Base-by-base conservation (phyloP, 495 filamentous ascomycete genomes). In the Coniosporium apollinis region DNA sequence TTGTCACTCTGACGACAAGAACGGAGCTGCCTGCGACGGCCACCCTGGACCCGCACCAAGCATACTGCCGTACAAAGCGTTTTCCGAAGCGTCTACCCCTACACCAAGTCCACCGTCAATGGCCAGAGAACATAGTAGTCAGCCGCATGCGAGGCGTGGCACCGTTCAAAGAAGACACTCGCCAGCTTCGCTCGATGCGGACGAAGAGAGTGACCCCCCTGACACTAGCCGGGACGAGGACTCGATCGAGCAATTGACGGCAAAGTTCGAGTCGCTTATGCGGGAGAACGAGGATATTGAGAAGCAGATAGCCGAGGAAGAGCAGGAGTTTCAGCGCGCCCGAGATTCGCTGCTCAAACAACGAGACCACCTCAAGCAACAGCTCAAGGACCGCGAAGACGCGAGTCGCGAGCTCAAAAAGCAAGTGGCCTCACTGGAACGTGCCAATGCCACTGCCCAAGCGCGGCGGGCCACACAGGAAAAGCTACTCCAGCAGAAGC, bases 321-420 rank as follows among this genome's bases (percentile, higher is more conserved):
- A 85, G 36, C 79, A 86, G 8, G 83, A 94, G 42, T 72, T 82
- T 36, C 70, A 76, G 38, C 57, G 57, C 10, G 58, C 73, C 20
- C 71, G 74, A 30, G 61, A 59, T 16, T 66, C 71, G 4, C 52
- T 83, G 3, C 53, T 62, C 11, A 65, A 66, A 29, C 76, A 83
- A 36, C 61, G 84, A 36, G 82, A 86, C 42, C 68, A 75, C 21
- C 69, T 91, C 44, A 75, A 59, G 47, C 73, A 77, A 46, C 64
- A 72, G 25, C 65, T 84, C 25, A 84, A 76, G 50, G 82, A 92
- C 44, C 85, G 81, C 52, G 83, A 92, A 40, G 82, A 91, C 39
- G 72, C 70, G 19, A 86, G 75, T n/a, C 72, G 77, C 30, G 77
- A 79, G 48, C 52, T 94, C 19, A 80, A 76, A 48, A 79, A 76